Evolutionary conservation across 805 yeast species (phyloP), one percentile per base, ranked within the genome.

Genomic region (Phaffomyces antillensis): DNA sequence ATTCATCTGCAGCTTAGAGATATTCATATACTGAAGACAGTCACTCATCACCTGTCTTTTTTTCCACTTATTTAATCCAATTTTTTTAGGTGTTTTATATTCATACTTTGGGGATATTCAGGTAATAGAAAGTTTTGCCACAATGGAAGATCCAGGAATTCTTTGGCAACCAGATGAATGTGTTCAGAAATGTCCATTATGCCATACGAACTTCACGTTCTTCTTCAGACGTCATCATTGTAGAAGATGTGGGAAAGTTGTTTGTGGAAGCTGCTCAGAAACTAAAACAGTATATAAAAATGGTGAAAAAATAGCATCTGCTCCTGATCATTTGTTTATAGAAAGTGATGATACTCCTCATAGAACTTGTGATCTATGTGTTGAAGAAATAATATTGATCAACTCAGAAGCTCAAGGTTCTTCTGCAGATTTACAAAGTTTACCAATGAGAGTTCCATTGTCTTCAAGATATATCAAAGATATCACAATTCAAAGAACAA

Each of bases 191-290:
- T 87, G 96, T 57, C 70, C 71, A 18, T 54, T 78, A 5, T 87
- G 96, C 60, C 56, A 59, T 28, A 48, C 59, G 1, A 44, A 51
- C 35, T 87, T 80, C 64, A 68, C 81, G 3, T 62, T 86, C 45
- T 79, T 83, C 61, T 75, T 69, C 58, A 71, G 96, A 46, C 73
- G 89, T 45, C 96, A 87, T 64, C 96, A 87, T 61, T 87, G 96
- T 62, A 71, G 93, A 42, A 71, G 66, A 47, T 87, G 96, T 65
- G 96, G 96, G 3, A 68, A 79, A 31, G 82, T 88, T 0, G 86
- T 83, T 16, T 87, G 96, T 62, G 82, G 79, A 28, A 55, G 60
- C 35, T 87, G 96, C 56, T 80, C 91, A 7, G 59, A 66, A 9
- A 69, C 75, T 20, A 62, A 64, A 36, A 70, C 77, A 7, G 67